Conservation (phyloP, 208 protist genomes). For the Phytomonas sp. region DNA sequence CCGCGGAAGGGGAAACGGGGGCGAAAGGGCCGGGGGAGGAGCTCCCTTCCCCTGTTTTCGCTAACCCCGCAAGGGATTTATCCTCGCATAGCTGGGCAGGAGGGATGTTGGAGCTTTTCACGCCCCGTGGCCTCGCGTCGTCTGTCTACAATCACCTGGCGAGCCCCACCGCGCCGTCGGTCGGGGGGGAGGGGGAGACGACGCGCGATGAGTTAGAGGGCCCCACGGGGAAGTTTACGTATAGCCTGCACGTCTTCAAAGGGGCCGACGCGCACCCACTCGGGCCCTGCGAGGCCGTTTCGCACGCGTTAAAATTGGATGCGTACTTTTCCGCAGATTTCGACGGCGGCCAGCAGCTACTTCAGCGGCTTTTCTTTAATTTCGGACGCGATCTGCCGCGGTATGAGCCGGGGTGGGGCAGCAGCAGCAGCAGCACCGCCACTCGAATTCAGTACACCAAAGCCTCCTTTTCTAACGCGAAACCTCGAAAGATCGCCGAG, state of each 20-base stretch:
- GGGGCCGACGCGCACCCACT: slow-evolving; percentile 48
- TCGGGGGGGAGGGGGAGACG: background rate
- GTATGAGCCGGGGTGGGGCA: background rate
- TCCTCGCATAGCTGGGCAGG: slow-evolving; percentile 33
- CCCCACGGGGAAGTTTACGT: slow-evolving; percentile 33
- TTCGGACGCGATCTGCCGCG: background rate
- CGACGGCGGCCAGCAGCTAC: background rate
- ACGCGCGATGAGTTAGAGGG: slow-evolving; percentile 1
- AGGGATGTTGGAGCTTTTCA: slow-evolving; percentile 47
- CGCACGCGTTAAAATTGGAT: slow-evolving; percentile 16
- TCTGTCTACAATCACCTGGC: slow-evolving; percentile 36
- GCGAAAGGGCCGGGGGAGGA: background rate
- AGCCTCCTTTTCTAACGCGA: background rate
- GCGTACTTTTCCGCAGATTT: slow-evolving; percentile 11
- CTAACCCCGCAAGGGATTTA: slow-evolving; percentile 30
- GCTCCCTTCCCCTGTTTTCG: too few relatives aligned
- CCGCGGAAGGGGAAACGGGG: too few relatives aligned
- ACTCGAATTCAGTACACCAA: background rate
- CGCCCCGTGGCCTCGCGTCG: slow-evolving; percentile 45
- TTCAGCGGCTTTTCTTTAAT: background rate
- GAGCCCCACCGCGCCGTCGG: slow-evolving; percentile 11
- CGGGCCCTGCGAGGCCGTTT: slow-evolving; percentile 24
- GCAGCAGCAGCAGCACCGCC: background rate
- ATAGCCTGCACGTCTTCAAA: slow-evolving; percentile 63
- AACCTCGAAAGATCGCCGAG: background rate